Conservation (phyloP, 2,329 filamentous ascomycete species). For the Penicillium sp. region DNA sequence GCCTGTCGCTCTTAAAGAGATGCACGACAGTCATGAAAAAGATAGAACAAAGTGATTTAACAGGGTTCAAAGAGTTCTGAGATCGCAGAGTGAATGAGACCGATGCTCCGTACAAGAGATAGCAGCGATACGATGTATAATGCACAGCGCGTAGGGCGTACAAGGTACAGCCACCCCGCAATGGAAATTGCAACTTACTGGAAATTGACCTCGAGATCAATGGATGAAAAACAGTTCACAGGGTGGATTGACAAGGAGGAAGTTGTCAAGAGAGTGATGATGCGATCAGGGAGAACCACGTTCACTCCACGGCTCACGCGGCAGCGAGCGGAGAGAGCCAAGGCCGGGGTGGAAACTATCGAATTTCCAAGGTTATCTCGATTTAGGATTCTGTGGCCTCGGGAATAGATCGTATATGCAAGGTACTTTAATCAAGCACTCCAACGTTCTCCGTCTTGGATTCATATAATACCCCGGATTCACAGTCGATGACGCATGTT, state of each 20-base stretch:
- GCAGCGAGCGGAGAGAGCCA: conserved; percentile 13
- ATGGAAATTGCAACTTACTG: background rate
- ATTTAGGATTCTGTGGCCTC: no score
- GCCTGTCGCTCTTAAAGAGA: background rate
- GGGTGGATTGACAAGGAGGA: background rate
- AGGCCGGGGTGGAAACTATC: conserved; percentile 5
- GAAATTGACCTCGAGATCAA: background rate
- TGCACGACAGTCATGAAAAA: background rate
- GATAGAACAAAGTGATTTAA: background rate
- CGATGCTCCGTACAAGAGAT: background rate
- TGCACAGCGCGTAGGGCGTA: background rate
- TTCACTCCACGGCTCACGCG: conserved; percentile 8
- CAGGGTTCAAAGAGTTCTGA: background rate
- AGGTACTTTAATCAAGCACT: background rate
- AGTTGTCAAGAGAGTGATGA: background rate
- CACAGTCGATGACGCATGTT: background rate
- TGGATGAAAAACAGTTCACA: no score
- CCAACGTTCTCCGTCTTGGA: no score
- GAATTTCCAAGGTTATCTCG: background rate
- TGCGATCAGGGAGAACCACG: background rate
- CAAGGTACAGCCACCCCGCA: background rate
- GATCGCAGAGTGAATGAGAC: background rate
- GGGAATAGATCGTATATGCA: background rate
- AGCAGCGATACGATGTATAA: background rate
- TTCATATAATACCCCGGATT: background rate